Evolutionary conservation across 2,329 filamentous ascomycete genomes (phyloP).

Genomic region (Metarhizium album): DNA sequence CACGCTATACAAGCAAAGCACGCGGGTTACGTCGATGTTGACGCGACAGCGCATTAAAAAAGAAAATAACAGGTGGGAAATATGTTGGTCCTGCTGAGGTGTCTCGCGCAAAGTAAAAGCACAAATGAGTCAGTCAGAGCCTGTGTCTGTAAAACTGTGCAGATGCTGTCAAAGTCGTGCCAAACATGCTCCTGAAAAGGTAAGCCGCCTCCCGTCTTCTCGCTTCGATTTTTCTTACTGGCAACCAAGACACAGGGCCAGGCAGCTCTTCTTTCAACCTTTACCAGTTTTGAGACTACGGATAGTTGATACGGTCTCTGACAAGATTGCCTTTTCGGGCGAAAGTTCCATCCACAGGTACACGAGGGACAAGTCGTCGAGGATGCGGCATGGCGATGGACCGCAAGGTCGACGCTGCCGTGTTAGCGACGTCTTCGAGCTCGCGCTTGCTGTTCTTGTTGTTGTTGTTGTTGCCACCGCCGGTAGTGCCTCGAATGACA

Average conservation of each 20-base stretch:
- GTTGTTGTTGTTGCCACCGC: slow-evolving; percentile 18
- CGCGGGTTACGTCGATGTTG: slow-evolving; percentile 7
- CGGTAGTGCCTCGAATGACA: slow-evolving; percentile 24
- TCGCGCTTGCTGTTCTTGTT: slow-evolving; percentile 21
- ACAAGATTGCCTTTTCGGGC: slow-evolving; percentile 9
- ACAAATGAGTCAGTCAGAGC: not conserved
- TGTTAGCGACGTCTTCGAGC: slow-evolving; percentile 11
- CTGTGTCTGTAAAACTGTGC: slow-evolving; percentile 3
- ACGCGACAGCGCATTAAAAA: slow-evolving; percentile 10
- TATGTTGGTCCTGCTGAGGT: slow-evolving; percentile 3
- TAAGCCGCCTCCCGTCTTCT: not conserved
- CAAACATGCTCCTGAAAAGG: not conserved
- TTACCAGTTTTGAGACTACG: slow-evolving; percentile 12
- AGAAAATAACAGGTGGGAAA: slow-evolving; percentile 1
- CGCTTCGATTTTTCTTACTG: not conserved
- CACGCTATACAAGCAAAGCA: not conserved
- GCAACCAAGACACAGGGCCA: not conserved
- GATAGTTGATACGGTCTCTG: slow-evolving; percentile 14
- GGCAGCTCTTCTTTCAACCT: not conserved
- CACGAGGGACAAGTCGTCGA: not conserved
- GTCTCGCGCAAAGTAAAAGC: slow-evolving; percentile 1
- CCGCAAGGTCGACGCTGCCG: slow-evolving; percentile 1
- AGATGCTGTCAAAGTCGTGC: not conserved
- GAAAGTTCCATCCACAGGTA: slow-evolving; percentile 5
- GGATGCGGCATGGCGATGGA: not conserved